Evolutionary conservation across 1,284 basidiomycete species (phyloP), one percentile per base, ranked within the genome.

Genomic region (Microstroma glucosiphilum): DNA sequence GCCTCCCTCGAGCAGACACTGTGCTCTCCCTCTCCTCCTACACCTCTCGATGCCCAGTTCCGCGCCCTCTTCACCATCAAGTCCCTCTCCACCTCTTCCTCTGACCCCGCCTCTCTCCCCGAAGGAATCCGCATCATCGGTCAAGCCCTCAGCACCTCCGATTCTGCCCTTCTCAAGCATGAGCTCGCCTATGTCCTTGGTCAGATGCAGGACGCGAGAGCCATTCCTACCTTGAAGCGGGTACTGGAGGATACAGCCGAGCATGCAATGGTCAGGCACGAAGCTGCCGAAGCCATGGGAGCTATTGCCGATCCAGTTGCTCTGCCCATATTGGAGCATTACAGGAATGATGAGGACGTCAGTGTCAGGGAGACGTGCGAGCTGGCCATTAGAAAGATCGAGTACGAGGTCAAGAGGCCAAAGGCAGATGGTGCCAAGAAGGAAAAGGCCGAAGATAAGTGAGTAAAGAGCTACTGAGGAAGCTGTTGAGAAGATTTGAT

Each of bases 231-330:
- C 15, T 85, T 99, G 2, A 88, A 90, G 79, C 80, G 82, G 1
- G 89, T 96, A 6, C 84, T 99, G 40, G 82, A 85, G 63, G 82
- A 90, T 69, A 78, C 80, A 55, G 78, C 82, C 4, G 88, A 94
- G 79, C 92, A 98, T 81, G 88, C 91, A 0, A 99, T 99, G 96
- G 96, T 98, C 62, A 84, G 94, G 60, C 94, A 99, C 82, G 94
- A 99, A 84, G 93, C 96, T 25, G 96, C 96, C 19, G 96, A 99
- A 82, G 94, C 96, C 2, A 89, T 99, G 83, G 96, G 94, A 51
- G 96, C 96, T 1, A 91, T 98, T 60, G 91, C 89, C 8, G 83
- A 86, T 21, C 78, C 83, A 2, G 73, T 81, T 0, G 89, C 90
- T 6, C 80, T 94, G 19, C 85, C 87, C 1, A 79, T 92, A 40